A percentile compares a stretch with the other conserved stretches of the same genome.
phyloP scores from a whole-genome alignment of 2,329 filamentous ascomycete species.

The Sordariomycetes sp. region DNA sequence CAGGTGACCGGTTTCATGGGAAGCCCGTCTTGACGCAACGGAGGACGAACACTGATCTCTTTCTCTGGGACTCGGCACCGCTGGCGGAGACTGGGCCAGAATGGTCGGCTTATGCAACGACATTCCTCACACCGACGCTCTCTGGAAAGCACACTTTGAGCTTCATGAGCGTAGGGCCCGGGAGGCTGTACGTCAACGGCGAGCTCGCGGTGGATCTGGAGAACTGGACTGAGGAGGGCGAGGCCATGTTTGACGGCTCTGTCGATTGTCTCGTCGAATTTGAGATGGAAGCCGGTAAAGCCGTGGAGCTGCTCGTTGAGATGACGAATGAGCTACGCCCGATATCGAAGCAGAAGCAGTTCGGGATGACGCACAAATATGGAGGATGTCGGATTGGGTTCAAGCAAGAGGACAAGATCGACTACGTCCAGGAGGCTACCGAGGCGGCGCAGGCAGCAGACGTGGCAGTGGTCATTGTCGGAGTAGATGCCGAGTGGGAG shows the following conservation, averaged over 20 bases:
- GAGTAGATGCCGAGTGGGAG: constrained; percentile 67
- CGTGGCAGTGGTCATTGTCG: constrained; percentile 56
- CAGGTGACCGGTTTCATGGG: constrained; percentile 53
- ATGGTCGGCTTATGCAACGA: constrained; percentile 56
- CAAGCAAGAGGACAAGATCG: constrained; percentile 53
- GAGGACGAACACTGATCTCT: constrained; percentile 56
- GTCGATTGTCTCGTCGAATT: constrained; percentile 54
- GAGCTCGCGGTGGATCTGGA: constrained; percentile 54
- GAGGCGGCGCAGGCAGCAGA: constrained; percentile 52
- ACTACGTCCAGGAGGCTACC: constrained; percentile 56
- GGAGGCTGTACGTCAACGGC: constrained; percentile 50
- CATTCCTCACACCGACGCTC: constrained; percentile 46
- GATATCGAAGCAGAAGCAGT: constrained; percentile 46
- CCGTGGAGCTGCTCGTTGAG: constrained; percentile 51
- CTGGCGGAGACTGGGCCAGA: constrained; percentile 48
- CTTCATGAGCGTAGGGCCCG: constrained; percentile 59
- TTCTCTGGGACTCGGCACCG: constrained; percentile 62
- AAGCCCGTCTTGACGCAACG: constrained; percentile 41
- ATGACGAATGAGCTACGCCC: constrained; percentile 54
- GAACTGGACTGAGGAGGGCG: constrained; percentile 61
- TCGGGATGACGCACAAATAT: constrained; percentile 53
- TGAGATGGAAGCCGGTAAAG: constrained; percentile 47
- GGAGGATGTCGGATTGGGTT: constrained; percentile 66
- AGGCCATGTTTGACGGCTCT: constrained; percentile 63
- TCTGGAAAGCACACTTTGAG: constrained; percentile 57